Percentiles rank a stretch among this genome's conserved stretches.
These are phyloP conservation scores for Parascedosporium putredinis DNA, from an alignment of 2,329 filamentous ascomycete genomes.

Conservation along the genomic window DNA sequence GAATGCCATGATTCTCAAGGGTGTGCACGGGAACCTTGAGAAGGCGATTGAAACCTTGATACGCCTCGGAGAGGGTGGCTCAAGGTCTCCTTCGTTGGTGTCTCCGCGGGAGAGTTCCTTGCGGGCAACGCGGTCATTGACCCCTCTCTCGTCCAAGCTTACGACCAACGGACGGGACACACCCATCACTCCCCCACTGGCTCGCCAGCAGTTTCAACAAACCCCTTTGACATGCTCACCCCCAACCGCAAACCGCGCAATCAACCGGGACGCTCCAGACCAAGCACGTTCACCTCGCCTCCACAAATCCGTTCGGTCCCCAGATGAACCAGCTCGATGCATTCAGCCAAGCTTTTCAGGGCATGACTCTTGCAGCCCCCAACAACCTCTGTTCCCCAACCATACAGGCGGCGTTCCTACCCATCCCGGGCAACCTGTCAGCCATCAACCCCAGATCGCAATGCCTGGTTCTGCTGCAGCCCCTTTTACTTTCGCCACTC, in stretches of 20 bases:
- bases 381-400: conserved; percentile 61
- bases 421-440: conserved; percentile 20
- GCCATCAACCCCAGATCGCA: conserved; percentile 36
- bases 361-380: conserved; percentile 53
- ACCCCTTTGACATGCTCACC: conserved; percentile 56
- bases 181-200: conserved; percentile 28
- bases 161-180: conserved; percentile 17
- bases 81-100: conserved; percentile 25
- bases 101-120: conserved; percentile 36
- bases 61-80: conserved; percentile 63
- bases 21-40: conserved; percentile 75
- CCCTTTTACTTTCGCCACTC: conserved; percentile 25
- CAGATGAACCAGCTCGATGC: conserved; percentile 27
- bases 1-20: conserved; percentile 72
- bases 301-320: conserved; percentile 62
- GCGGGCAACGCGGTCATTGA: conserved; percentile 41
- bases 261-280: conserved; percentile 52
- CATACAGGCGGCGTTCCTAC: conserved; percentile 54
- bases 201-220: conserved; percentile 45
- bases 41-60: conserved; percentile 77
- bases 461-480: conserved; percentile 56
- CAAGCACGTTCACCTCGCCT: conserved; percentile 42
- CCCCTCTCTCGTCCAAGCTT: conserved; percentile 34
- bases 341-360: conserved; percentile 63
- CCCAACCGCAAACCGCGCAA: conserved; percentile 52